Evolutionary conservation across 768 basidiomycete species (phyloP), one percentile per base, ranked within the genome.

Genomic region (Symmetrospora coprosmae): DNA sequence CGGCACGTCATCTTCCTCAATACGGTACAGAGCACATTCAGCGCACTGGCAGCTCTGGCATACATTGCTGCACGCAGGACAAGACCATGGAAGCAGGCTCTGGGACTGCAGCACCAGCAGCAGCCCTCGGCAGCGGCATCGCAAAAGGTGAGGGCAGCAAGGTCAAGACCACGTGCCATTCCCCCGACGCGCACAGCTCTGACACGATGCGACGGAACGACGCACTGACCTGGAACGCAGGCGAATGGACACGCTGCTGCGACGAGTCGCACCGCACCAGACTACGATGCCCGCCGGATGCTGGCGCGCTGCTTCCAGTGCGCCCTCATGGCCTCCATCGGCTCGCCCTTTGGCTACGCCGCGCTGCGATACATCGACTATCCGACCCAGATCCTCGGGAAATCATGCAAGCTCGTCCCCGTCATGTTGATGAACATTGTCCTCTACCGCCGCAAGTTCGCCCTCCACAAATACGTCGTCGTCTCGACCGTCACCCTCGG

Each of bases 351-450:
- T 71, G 91, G 92, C 51, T 97, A 97, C 74, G 85, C 90, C 11
- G 82, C 90, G 4, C 83, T 97, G 40, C 82, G 87, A 25, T 87
- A 92, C 75, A 90, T 99, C 70, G 89, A 89, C 17, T 97, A 96
- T 76, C 94, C 94, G 49, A 89, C 92, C 41, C 92, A 96, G 86
- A 91, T 97, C 33, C 84, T 97, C 65, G 94, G 87, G 51, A 97
- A 97, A 73, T 96, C 91, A 0, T 97, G 94, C 79, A 97, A 97
- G 72, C 87, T 99, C 71, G 88, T 99, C 41, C 94, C 94, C 0
- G 94, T 91, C 62, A 87, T 92, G 81, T 80, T 97, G 72, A 90
- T 97, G 85, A 96, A 97, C 74, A 82, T 97, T 67, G 68, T 97
- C 37, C 78, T 96, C 61, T 97, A 97, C 74, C 87, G 91, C 55